Percentiles rank a stretch among this genome's conserved stretches.
phyloP scores from a whole-genome alignment of 306 rosid species.

The Sechiopsis laciniata region DNA sequence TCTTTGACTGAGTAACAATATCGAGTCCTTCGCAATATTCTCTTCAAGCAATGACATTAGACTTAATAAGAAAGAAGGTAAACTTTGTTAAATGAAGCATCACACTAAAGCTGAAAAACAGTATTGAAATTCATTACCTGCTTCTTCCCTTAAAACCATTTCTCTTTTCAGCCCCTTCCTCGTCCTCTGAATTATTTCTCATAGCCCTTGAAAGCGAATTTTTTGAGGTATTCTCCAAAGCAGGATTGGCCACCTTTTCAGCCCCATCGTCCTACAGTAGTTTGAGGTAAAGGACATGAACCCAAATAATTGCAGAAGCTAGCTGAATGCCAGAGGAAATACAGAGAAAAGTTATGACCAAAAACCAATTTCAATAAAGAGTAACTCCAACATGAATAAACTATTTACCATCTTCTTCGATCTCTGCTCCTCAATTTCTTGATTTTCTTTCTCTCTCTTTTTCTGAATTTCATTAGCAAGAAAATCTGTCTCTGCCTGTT shows the following conservation, averaged over 20 bases:
- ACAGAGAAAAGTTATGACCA: constrained; percentile 76
- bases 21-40: not conserved
- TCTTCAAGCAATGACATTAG: not conserved
- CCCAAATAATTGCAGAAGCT: constrained; percentile 99
- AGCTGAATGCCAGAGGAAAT: constrained; percentile 92
- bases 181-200: constrained; percentile 41
- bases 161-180: constrained; percentile 48
- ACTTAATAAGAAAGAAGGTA: not conserved
- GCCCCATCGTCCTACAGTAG: constrained; percentile 99
- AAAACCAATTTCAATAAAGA: constrained; percentile 45
- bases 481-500: constrained; percentile 77
- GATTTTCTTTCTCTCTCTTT: constrained; percentile 70
- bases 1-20: not conserved
- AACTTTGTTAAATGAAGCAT: not conserved
- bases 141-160: constrained; percentile 62
- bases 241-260: constrained; percentile 51
- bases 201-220: constrained; percentile 37
- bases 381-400: constrained; percentile 62
- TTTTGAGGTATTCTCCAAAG: constrained; percentile 47
- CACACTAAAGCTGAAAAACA: constrained; percentile 12
- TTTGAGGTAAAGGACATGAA: constrained; percentile 99
- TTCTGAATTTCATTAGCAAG: constrained; percentile 75
- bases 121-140: constrained; percentile 40
- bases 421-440: constrained; percentile 65
- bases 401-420: constrained; percentile 72